Evolutionary conservation across 768 basidiomycete species (phyloP).

Genomic region (Neoboletus subvelutipes): DNA sequence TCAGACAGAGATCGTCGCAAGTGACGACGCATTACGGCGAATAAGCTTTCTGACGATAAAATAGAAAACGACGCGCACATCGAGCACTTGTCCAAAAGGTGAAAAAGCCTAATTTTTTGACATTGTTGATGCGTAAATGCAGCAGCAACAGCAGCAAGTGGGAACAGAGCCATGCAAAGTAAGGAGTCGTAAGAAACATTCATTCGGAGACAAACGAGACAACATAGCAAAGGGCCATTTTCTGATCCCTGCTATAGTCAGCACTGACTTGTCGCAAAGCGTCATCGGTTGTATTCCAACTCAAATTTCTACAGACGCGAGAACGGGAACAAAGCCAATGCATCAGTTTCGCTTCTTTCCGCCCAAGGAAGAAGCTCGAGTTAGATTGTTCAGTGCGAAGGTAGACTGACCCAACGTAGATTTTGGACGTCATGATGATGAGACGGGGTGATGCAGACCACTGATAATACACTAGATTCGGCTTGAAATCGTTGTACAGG

Average conservation of each 20-base stretch:
- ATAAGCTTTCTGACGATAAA: conserved; percentile 23
- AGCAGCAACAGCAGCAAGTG: conserved; percentile 16
- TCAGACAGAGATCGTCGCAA: conserved; percentile 33
- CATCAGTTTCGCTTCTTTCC: conserved; percentile 57
- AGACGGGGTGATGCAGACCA: conserved; percentile 24
- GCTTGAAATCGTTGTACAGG: conserved; percentile 51
- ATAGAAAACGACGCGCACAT: conserved; percentile 70
- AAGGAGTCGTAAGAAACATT: conserved; percentile 31
- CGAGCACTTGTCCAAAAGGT: conserved; percentile 77
- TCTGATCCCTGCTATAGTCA: conserved; percentile 39
- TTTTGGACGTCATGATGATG: conserved; percentile 63
- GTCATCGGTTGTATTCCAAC: conserved; percentile 96
- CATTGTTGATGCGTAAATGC: conserved; percentile 22
- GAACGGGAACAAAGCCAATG: conserved; percentile 40
- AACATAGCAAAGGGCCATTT: conserved; percentile 41
- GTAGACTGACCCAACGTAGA: conserved; percentile 93
- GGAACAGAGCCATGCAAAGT: conserved; percentile 28
- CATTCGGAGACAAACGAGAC: conserved; percentile 38
- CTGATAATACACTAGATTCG: conserved; percentile 49
- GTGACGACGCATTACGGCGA: conserved; percentile 1
- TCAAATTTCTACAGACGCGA: conserved; percentile 77
- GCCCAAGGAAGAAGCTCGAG: conserved; percentile 45
- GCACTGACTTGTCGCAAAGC: conserved; percentile 81
- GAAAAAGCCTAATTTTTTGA: conserved; percentile 69
- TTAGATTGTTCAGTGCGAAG: conserved; percentile 46